Evolutionary conservation across 2,329 filamentous ascomycete species (phyloP), one percentile per base, ranked within the genome.

Genomic region (Xylariaceae sp.): DNA sequence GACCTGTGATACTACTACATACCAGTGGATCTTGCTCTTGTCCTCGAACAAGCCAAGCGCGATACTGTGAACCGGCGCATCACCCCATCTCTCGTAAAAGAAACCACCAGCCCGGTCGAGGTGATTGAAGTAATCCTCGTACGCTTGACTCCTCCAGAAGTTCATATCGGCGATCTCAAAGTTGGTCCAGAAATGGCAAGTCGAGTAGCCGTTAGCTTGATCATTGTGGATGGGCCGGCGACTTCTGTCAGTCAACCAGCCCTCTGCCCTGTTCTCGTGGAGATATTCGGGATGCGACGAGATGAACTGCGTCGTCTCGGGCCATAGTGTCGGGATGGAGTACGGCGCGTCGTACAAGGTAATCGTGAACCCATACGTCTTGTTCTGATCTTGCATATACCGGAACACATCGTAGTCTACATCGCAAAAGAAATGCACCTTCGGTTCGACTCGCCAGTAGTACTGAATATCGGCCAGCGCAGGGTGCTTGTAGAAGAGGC

Each of bases 111-210:
- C 88, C 16, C 87, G 81, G 65, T 98, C 93, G 26, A 98, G 76
- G 64, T 97, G 89, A 60, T 95, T 83, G 62, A 98, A 98, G 66
- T 96, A 98, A 49, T 94, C 89, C 61, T 95, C 87, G 61, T 98
- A 98, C 34, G 81, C 76, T 62, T 90, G 80, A 60, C 89, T 87
- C 37, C 93, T 76, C 87, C 89, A 98, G 66, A 98, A 95, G 49
- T 79, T 79, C 77, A 98, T 79, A 64, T 96, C 89, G 35, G 79
- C 91, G 55, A 98, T 91, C 67, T 98, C 93, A 56, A 98, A 98
- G 66, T 98, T 98, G 57, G 85, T 93, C 93, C 93, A 98, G 73
- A 98, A 98, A 66, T 98, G 93, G 64, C 93, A 98, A 2, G 93
- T 97, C 26, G 89, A 95, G 72, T 95, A 98, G 26, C 93, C 93